phyloP scores from a whole-genome alignment of 2,329 filamentous ascomycete genomes.

The Atkinsonella texensis region DNA sequence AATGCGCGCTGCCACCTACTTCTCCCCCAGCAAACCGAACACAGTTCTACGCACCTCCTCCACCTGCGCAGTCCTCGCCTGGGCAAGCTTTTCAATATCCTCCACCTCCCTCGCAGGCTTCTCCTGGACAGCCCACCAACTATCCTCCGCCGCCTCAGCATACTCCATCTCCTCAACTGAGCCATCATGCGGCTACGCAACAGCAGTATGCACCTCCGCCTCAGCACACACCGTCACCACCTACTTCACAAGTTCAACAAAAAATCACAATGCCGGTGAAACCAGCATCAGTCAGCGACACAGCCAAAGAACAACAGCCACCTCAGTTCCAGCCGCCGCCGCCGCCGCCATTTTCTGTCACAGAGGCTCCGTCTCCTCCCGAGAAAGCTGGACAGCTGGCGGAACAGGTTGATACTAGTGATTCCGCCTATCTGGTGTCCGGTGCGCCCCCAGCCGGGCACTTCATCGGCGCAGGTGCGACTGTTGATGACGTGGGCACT shows the following conservation, averaged over 20 bases:
- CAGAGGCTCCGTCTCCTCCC: conserved; percentile 13
- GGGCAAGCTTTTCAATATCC: conserved; percentile 14
- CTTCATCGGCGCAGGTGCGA: conserved; percentile 50
- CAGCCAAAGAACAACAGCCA: conserved; percentile 11
- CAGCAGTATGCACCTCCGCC: conserved; percentile 11
- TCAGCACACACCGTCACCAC: neutral
- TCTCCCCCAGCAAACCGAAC: conserved; percentile 34
- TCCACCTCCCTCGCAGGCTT: conserved; percentile 14
- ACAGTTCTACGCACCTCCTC: conserved; percentile 33
- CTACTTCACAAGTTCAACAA: conserved; percentile 4
- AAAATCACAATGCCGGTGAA: conserved; percentile 13
- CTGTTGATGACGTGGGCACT: conserved; percentile 77
- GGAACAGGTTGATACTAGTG: conserved; percentile 12
- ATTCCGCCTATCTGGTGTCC: conserved; percentile 21
- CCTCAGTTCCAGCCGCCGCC: conserved; percentile 18
- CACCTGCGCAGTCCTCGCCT: conserved; percentile 13
- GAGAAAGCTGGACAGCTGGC: conserved; percentile 17
- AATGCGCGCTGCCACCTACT: conserved; percentile 34
- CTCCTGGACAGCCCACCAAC: conserved; percentile 8
- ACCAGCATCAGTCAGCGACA: conserved; percentile 13
- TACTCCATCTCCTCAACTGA: conserved; percentile 7
- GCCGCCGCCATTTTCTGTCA: conserved; percentile 12
- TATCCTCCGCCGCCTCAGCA: conserved; percentile 19
- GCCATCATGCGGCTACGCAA: conserved; percentile 10
- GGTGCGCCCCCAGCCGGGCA: conserved; percentile 35